Evolutionary conservation across 805 yeast genomes (phyloP).

Genomic region (Cyberlindnera samutprakarnensis): DNA sequence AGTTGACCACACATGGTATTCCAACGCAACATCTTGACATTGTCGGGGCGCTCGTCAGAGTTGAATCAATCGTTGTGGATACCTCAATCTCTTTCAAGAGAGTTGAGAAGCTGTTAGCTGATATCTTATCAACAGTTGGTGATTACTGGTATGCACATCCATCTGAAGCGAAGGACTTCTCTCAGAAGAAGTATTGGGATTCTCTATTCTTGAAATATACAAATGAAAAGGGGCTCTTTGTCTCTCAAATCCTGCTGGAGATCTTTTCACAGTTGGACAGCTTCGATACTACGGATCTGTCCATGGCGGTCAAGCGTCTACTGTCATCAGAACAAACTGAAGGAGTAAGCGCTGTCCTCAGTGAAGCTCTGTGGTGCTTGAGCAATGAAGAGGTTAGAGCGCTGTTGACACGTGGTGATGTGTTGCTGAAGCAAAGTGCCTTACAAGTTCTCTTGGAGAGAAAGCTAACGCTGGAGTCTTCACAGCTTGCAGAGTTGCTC

Average conservation of each 20-base stretch:
- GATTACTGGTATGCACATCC: slow-evolving; percentile 25
- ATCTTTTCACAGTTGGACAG: slow-evolving; percentile 26
- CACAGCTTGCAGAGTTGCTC: slow-evolving; percentile 2
- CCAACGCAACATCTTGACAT: slow-evolving; percentile 42
- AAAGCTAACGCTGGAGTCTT: slow-evolving; percentile 10
- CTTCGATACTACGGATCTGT: slow-evolving; percentile 12
- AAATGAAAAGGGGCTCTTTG: slow-evolving; percentile 22
- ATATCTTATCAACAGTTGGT: slow-evolving; percentile 38
- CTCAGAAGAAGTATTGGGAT: slow-evolving; percentile 24
- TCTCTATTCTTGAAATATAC: slow-evolving; percentile 11
- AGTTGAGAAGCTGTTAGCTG: slow-evolving; percentile 25
- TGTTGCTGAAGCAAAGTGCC: slow-evolving; percentile 7
- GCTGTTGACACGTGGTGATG: slow-evolving; percentile 1
- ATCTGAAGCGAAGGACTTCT: slow-evolving; percentile 10
- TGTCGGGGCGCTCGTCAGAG: slow-evolving; percentile 35
- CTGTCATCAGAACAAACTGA: slow-evolving; percentile 4
- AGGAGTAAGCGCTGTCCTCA: slow-evolving; percentile 19
- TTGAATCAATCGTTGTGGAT: slow-evolving; percentile 26
- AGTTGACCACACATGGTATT: slow-evolving; percentile 25
- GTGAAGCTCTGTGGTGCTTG: slow-evolving; percentile 22
- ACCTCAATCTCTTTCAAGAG: slow-evolving; percentile 14
- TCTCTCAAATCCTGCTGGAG: slow-evolving; percentile 28
- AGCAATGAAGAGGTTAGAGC: slow-evolving; percentile 11
- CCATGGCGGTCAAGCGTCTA: slow-evolving; percentile 6
- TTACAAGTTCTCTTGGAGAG: slow-evolving; percentile 11